Percentiles rank a stretch among this genome's conserved stretches.
Conservation (phyloP, 345 rosid genomes). For the Aquilaria malaccensis region DNA sequence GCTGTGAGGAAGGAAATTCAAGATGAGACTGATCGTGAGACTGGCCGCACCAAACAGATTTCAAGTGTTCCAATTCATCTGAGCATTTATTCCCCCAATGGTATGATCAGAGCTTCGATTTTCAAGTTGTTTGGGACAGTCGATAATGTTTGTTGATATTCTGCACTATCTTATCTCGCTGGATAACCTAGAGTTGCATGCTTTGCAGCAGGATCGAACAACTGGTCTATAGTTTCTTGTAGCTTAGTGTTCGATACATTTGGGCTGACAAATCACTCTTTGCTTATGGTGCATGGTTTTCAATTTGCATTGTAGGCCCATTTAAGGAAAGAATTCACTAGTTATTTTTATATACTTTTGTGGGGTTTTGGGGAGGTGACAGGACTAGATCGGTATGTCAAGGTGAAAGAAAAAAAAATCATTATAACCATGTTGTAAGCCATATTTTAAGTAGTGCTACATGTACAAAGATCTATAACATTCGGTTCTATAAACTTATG, state of each 20-base stretch:
- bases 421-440: too few relatives aligned
- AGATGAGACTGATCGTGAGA: slow-evolving; percentile 99
- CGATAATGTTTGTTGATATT: not conserved
- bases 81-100: slow-evolving; percentile 87
- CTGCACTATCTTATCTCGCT: not conserved
- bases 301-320: too few relatives aligned
- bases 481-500: too few relatives aligned
- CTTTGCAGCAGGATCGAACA: not conserved
- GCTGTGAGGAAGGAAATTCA: slow-evolving; percentile 98
- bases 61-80: slow-evolving; percentile 98
- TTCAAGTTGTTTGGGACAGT: not conserved
- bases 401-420: too few relatives aligned
- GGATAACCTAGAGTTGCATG: not conserved
- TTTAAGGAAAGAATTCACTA: too few relatives aligned
- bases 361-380: too few relatives aligned
- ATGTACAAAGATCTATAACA: too few relatives aligned
- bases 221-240: not conserved
- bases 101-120: slow-evolving; percentile 23
- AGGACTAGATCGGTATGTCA: too few relatives aligned
- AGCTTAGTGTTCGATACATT: not conserved
- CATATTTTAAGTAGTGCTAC: too few relatives aligned
- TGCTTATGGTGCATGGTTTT: too few relatives aligned
- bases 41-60: slow-evolving; percentile 81
- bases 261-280: not conserved
- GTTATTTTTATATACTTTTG: too few relatives aligned